These are phyloP conservation scores for Herpotrichia juniperi DNA, from an alignment of 2,329 filamentous ascomycete genomes.

Conservation along the genomic window DNA sequence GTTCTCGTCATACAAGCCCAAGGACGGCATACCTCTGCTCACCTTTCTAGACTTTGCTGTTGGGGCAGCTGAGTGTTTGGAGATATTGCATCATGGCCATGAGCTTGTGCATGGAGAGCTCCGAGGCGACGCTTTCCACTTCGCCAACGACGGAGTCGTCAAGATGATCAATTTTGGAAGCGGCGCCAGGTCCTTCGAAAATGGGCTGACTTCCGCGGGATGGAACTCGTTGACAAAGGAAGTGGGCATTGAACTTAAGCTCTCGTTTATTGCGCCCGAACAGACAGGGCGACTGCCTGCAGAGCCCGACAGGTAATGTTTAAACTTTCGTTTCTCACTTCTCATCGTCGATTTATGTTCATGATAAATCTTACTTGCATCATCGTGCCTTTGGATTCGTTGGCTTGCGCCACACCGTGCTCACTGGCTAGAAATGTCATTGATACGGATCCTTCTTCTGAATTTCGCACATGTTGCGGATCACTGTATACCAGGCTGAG, in stretches of 20 bases:
- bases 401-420: no score
- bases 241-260: constrained; percentile 83
- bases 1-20: constrained; percentile 24
- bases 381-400: no score
- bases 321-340: background rate
- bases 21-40: constrained; percentile 70
- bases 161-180: constrained; percentile 86
- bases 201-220: constrained; percentile 81
- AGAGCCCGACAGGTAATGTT: constrained; percentile 73
- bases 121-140: constrained; percentile 89
- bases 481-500: no score
- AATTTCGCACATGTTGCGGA: no score
- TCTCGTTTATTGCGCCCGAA: constrained; percentile 91
- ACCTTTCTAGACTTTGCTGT: constrained; percentile 90
- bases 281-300: constrained; percentile 92
- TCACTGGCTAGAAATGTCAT: no score
- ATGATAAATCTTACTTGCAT: background rate
- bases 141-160: constrained; percentile 70
- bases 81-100: constrained; percentile 88
- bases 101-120: constrained; percentile 91
- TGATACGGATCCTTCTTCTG: no score
- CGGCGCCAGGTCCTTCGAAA: constrained; percentile 85
- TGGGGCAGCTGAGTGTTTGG: constrained; percentile 82
- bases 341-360: background rate
- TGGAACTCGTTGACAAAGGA: constrained; percentile 86